phyloP scores from a whole-genome alignment of 2,329 filamentous ascomycete genomes.

The Aspergillus novoparasiticus region DNA sequence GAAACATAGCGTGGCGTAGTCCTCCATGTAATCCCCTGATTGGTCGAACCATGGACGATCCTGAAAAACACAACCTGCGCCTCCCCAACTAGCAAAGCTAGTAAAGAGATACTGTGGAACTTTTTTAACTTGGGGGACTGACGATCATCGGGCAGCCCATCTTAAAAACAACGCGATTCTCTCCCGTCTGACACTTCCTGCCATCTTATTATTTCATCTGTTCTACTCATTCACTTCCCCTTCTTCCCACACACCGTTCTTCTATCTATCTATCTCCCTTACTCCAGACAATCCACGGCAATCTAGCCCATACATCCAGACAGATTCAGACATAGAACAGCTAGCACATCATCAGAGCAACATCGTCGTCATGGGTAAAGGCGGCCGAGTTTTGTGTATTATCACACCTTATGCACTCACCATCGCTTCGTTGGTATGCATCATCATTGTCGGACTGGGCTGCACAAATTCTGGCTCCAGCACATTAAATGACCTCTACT shows the following conservation, averaged over 20 bases:
- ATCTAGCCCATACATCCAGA: conserved; percentile 4
- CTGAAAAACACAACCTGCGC: conserved; percentile 18
- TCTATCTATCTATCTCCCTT: background rate
- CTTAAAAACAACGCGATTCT: conserved; percentile 13
- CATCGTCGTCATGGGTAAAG: conserved; percentile 62
- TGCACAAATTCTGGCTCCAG: conserved; percentile 54
- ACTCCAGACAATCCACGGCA: background rate
- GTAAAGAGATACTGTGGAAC: background rate
- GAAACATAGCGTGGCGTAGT: conserved; percentile 32
- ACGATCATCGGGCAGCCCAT: conserved; percentile 8
- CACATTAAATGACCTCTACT: conserved; percentile 57
- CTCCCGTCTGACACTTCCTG: conserved; percentile 6
- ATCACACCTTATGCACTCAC: conserved; percentile 82
- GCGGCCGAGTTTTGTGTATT: conserved; percentile 83
- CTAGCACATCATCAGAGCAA: background rate
- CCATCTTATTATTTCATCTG: conserved; percentile 4
- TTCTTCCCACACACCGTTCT: background rate
- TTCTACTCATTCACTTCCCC: background rate
- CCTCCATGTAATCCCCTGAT: conserved; percentile 11
- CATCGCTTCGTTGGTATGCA: conserved; percentile 72
- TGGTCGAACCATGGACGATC: conserved; percentile 16
- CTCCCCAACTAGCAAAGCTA: conserved; percentile 4
- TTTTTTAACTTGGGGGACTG: background rate
- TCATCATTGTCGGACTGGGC: conserved; percentile 60
- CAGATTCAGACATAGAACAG: background rate